Conservation (phyloP, 1,284 basidiomycete genomes). For the Sutorius eximius region DNA sequence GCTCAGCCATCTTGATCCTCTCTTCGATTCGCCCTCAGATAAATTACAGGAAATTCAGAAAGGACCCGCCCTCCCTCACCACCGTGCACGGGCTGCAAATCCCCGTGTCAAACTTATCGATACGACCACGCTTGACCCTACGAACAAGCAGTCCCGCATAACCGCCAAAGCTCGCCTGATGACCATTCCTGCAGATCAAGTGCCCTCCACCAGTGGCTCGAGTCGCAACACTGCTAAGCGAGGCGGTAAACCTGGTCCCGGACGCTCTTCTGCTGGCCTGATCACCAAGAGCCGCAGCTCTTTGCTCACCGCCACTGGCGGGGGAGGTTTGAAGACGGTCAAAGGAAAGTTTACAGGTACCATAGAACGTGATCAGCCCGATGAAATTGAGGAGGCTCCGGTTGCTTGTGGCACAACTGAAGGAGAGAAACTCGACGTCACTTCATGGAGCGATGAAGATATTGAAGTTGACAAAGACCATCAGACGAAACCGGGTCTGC, state of each 20-base stretch:
- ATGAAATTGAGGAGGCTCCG: conserved; percentile 25
- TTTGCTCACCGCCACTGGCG: conserved; percentile 49
- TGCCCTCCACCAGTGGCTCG: conserved; percentile 13
- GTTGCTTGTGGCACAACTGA: not conserved
- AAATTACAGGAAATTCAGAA: conserved; percentile 6
- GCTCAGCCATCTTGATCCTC: conserved; percentile 22
- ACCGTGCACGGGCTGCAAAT: conserved; percentile 48
- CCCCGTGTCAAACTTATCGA: conserved; percentile 55
- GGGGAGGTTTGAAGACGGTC: conserved; percentile 46
- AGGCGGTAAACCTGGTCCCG: conserved; percentile 46
- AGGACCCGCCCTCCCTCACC: conserved; percentile 35
- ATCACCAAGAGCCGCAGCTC: conserved; percentile 44
- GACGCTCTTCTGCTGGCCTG: conserved; percentile 43
- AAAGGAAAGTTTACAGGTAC: conserved; percentile 38
- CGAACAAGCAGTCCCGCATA: conserved; percentile 39
- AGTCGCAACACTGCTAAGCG: conserved; percentile 12
- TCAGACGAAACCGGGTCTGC: conserved; percentile 1
- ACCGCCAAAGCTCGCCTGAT: conserved; percentile 47
- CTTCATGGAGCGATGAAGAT: conserved; percentile 27
- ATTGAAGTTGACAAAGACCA: conserved; percentile 6
- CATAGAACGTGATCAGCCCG: conserved; percentile 11
- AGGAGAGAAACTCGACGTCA: conserved; percentile 7
- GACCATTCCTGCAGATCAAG: conserved; percentile 11
- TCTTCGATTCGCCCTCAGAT: conserved; percentile 33
- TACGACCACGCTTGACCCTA: conserved; percentile 28